phyloP scores from a whole-genome alignment of 495 filamentous ascomycete genomes.

The Lasiosphaeria hispida region DNA sequence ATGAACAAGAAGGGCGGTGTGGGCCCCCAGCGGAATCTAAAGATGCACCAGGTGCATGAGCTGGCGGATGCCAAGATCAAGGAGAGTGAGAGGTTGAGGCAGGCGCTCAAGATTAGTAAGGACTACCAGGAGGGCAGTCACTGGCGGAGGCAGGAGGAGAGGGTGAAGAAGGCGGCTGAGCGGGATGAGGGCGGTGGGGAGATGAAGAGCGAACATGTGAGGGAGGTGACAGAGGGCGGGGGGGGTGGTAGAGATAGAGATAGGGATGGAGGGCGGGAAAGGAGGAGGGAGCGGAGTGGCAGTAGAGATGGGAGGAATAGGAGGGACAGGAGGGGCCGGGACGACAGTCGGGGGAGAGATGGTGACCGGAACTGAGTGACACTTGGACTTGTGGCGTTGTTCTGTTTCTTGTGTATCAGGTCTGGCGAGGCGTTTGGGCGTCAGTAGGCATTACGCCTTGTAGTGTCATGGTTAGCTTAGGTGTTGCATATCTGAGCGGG shows the following conservation, averaged over 20 bases:
- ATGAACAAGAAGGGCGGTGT: slow-evolving; percentile 38
- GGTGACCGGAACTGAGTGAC: too few species aligned
- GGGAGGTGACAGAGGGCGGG: slow-evolving; percentile 5
- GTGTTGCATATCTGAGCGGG: too few species aligned
- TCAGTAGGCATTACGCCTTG: too few species aligned
- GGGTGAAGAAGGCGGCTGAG: slow-evolving; percentile 55
- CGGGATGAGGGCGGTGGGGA: slow-evolving; percentile 34
- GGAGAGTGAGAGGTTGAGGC: slow-evolving; percentile 86
- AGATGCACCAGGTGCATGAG: slow-evolving; percentile 94
- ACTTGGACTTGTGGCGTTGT: too few species aligned
- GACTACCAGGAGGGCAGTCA: slow-evolving; percentile 84
- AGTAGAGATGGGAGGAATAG: too few species aligned
- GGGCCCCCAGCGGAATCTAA: slow-evolving; percentile 53
- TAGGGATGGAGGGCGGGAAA: neutral
- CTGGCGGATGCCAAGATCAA: slow-evolving; percentile 92
- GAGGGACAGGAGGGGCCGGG: too few species aligned
- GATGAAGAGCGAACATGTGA: slow-evolving; percentile 1
- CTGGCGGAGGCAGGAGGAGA: slow-evolving; percentile 71
- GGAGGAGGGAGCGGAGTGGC: neutral
- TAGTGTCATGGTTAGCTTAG: too few species aligned
- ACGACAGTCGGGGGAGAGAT: too few species aligned
- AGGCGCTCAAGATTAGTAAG: slow-evolving; percentile 82
- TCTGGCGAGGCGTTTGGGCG: too few species aligned
- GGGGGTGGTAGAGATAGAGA: neutral
- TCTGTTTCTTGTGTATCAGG: too few species aligned